These are phyloP conservation scores for Podospora comata DNA, from an alignment of 495 filamentous ascomycete genomes.

Conservation along the genomic window DNA sequence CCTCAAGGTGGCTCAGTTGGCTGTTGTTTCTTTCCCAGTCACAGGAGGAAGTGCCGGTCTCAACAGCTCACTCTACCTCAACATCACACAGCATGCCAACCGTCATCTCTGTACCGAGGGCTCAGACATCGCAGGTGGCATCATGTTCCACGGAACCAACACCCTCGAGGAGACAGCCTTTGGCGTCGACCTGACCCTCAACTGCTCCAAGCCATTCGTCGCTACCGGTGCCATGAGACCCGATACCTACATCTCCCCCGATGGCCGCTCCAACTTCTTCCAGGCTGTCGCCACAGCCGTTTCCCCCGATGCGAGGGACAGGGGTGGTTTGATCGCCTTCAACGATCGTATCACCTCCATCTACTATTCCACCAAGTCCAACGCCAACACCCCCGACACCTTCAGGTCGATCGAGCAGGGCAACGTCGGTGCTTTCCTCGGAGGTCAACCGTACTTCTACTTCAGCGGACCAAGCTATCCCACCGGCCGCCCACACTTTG, in stretches of 20 bases:
- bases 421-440: constrained; percentile 44
- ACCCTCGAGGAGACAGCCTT: constrained; percentile 52
- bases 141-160: constrained; percentile 53
- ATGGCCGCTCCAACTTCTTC: constrained; percentile 49
- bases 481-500: constrained; percentile 36
- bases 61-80: constrained; percentile 42
- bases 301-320: constrained; percentile 32
- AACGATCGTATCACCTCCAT: constrained; percentile 50
- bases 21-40: constrained; percentile 23
- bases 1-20: constrained; percentile 20
- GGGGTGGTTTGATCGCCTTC: constrained; percentile 47
- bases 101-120: constrained; percentile 36
- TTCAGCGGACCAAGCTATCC: constrained; percentile 38
- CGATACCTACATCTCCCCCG: constrained; percentile 48
- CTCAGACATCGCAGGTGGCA: constrained; percentile 43
- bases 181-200: constrained; percentile 48
- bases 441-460: constrained; percentile 45
- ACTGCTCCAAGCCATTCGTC: constrained; percentile 49
- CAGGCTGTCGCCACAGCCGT: constrained; percentile 46
- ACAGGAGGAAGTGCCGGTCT: constrained; percentile 30
- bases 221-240: constrained; percentile 50
- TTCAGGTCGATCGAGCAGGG: constrained; percentile 50
- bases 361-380: constrained; percentile 48
- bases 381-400: constrained; percentile 51
- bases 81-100: constrained; percentile 43